Evolutionary conservation across 2,329 filamentous ascomycete genomes (phyloP).

Genomic region (Xylariaceae sp.): DNA sequence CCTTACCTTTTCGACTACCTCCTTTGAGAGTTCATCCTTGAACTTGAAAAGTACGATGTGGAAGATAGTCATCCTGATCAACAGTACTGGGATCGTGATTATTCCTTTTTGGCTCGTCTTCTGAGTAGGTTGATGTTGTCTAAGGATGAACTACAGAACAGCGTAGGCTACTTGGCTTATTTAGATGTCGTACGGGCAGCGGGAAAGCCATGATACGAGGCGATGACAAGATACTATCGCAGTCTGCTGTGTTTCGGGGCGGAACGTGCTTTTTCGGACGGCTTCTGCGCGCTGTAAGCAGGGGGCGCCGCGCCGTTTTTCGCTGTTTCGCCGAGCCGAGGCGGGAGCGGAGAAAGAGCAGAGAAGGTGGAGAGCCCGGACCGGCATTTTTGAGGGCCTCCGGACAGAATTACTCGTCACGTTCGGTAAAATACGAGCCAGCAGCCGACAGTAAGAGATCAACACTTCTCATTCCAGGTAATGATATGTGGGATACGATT

Average conservation of each 20-base stretch:
- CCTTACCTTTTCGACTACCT: constrained; percentile 6
- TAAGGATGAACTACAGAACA: neutral
- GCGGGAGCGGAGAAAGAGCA: neutral
- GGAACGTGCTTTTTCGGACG: neutral
- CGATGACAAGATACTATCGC: neutral
- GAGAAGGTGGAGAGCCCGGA: neutral
- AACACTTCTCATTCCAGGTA: too few species aligned
- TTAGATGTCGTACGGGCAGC: neutral
- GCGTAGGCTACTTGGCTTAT: constrained; percentile 3
- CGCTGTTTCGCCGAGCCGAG: constrained; percentile 15
- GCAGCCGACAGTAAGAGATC: too few species aligned
- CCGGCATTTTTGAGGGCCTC: neutral
- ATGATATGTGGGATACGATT: too few species aligned
- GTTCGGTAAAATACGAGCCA: too few species aligned
- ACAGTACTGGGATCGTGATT: neutral
- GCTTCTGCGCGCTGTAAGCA: neutral
- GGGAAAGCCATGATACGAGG: neutral
- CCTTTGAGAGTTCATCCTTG: constrained; percentile 12
- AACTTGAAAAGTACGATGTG: constrained; percentile 17
- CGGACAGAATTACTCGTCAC: neutral
- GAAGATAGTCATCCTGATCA: constrained; percentile 12
- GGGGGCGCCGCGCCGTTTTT: too few species aligned
- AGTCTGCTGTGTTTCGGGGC: neutral
- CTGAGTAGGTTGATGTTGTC: neutral
- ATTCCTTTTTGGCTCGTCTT: neutral